Evolutionary conservation across 345 rosid genomes (phyloP).

Genomic region (Euphorbia peplus): DNA sequence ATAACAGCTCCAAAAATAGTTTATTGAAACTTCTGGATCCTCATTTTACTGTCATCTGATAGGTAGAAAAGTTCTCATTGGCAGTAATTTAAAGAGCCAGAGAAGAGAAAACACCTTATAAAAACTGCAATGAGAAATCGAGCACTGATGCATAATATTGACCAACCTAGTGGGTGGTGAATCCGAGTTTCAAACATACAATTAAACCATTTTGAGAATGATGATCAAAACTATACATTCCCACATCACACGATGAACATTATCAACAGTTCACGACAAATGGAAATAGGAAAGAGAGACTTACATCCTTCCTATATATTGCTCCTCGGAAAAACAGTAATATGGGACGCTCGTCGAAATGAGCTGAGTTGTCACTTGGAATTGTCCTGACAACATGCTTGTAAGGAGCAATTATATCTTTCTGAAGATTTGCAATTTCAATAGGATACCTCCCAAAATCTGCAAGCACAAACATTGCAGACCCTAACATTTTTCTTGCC

Average conservation of each 20-base stretch:
- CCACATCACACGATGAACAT: neutral
- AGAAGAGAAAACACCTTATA: neutral
- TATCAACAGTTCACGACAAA: neutral
- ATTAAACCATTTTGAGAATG: neutral
- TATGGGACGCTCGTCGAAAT: slow-evolving; percentile 61
- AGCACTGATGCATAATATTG: neutral
- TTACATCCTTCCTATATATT: slow-evolving; percentile 85
- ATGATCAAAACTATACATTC: neutral
- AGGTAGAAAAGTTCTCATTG: neutral
- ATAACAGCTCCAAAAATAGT: neutral
- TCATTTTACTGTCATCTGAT: neutral
- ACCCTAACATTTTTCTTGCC: slow-evolving; percentile 46
- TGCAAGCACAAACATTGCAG: slow-evolving; percentile 85
- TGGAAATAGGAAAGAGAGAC: slow-evolving; percentile 24
- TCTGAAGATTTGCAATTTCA: slow-evolving; percentile 62
- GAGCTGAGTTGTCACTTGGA: slow-evolving; percentile 46
- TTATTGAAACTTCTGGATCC: neutral
- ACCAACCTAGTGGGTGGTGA: neutral
- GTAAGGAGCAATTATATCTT: slow-evolving; percentile 86
- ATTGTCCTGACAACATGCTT: slow-evolving; percentile 70
- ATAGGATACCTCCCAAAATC: slow-evolving; percentile 88
- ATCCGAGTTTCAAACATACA: neutral
- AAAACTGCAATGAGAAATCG: neutral
- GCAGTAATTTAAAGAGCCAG: neutral
- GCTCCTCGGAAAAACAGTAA: slow-evolving; percentile 87